A percentile compares a stretch with the other conserved stretches of the same genome.
Conservation (phyloP, 108 stramenopile species). For the Cyclotella choctawhatcheeana region DNA sequence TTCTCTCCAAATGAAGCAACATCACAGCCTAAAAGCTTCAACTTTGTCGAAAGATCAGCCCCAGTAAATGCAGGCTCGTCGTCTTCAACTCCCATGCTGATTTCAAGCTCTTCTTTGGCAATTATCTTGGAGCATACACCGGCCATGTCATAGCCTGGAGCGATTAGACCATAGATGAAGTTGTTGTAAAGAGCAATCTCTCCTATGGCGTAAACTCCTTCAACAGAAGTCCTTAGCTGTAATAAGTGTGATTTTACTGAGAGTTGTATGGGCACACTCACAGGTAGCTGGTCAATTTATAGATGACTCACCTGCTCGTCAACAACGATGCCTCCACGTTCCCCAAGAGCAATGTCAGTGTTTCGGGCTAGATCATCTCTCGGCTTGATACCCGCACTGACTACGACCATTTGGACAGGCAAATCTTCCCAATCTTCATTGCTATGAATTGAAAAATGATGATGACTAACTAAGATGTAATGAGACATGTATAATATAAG, state of each 20-base stretch:
- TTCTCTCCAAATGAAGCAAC: slow-evolving; percentile 94
- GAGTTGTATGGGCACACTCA: too few relatives aligned
- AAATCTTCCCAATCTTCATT: slow-evolving; percentile 92
- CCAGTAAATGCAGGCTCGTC: slow-evolving; percentile 81
- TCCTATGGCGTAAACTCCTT: slow-evolving; percentile 91
- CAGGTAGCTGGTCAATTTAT: too few relatives aligned
- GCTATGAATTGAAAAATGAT: neutral
- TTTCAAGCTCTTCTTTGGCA: slow-evolving; percentile 64
- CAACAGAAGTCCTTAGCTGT: slow-evolving; percentile 72
- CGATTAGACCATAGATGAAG: slow-evolving; percentile 94
- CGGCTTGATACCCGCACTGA: slow-evolving; percentile 92
- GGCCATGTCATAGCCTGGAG: slow-evolving; percentile 93
- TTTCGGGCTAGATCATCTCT: slow-evolving; percentile 89
- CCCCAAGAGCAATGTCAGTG: slow-evolving; percentile 75
- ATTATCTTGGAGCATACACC: slow-evolving; percentile 85
- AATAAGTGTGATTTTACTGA: too few relatives aligned
- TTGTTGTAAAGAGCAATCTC: slow-evolving; percentile 92
- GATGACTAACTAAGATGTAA: too few relatives aligned
- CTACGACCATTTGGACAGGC: slow-evolving; percentile 92
- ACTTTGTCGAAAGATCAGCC: slow-evolving; percentile 94
- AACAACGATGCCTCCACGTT: slow-evolving; percentile 91
- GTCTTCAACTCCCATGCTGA: slow-evolving; percentile 48
- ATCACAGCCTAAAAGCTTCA: slow-evolving; percentile 95
- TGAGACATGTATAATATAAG: too few relatives aligned
- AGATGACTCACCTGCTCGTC: slow-evolving; percentile 54